Evolutionary conservation across 2,329 filamentous ascomycete species (phyloP).

Genomic region (Aspergillus sp.): DNA sequence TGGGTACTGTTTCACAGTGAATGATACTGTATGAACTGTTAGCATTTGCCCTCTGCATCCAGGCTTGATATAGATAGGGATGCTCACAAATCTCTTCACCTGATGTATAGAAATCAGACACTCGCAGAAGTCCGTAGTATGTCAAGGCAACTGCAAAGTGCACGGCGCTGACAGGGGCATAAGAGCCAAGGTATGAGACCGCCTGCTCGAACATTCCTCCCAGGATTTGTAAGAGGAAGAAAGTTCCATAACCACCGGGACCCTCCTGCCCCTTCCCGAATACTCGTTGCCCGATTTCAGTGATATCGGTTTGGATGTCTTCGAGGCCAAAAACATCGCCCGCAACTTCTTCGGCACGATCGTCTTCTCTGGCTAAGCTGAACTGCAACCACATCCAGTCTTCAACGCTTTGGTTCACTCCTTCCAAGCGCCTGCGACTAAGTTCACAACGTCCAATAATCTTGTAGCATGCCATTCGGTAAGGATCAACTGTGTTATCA

Average conservation of each 20-base stretch:
- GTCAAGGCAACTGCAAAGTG: slow-evolving; percentile 88
- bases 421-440: slow-evolving; percentile 51
- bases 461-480: slow-evolving; percentile 96
- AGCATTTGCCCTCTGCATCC: slow-evolving; percentile 3
- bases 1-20: slow-evolving; percentile 50
- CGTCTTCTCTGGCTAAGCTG: slow-evolving; percentile 57
- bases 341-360: slow-evolving; percentile 57
- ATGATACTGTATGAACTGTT: slow-evolving; percentile 44
- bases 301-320: slow-evolving; percentile 72
- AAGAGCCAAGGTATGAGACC: slow-evolving; percentile 82
- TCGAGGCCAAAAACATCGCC: slow-evolving; percentile 59
- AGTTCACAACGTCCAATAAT: slow-evolving; percentile 77
- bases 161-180: slow-evolving; percentile 87
- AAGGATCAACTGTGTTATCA: slow-evolving; percentile 85
- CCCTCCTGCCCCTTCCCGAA: slow-evolving; percentile 81
- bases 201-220: slow-evolving; percentile 93
- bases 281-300: slow-evolving; percentile 84
- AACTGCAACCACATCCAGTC: slow-evolving; percentile 67
- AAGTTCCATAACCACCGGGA: slow-evolving; percentile 76
- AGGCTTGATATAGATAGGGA: not conserved
- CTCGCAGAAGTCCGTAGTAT: slow-evolving; percentile 84
- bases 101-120: slow-evolving; percentile 72
- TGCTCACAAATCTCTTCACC: slow-evolving; percentile 62
- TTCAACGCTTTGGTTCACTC: slow-evolving; percentile 56
- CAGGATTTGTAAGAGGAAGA: slow-evolving; percentile 87